These are phyloP conservation scores for Lophiostoma macrostomum DNA, from an alignment of 495 filamentous ascomycete species.

Conservation along the genomic window DNA sequence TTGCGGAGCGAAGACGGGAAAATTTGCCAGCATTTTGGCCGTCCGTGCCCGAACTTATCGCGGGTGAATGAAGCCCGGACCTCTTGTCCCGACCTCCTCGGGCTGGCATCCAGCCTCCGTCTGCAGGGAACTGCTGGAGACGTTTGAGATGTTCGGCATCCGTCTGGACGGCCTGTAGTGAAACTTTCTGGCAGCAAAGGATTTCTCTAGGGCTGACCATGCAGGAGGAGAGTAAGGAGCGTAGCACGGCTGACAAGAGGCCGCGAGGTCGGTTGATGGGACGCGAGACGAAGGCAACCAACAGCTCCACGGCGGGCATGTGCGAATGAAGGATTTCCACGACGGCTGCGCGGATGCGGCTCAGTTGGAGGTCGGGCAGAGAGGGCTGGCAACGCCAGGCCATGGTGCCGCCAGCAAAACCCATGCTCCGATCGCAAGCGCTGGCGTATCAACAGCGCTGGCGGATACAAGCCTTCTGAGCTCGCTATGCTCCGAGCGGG, in stretches of 20 bases:
- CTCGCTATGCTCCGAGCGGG: not conserved
- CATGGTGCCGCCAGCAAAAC: not conserved
- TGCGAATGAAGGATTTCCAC: conserved; percentile 8
- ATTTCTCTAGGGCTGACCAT: not conserved
- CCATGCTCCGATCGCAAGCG: conserved; percentile 11
- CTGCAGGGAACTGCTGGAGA: conserved; percentile 13
- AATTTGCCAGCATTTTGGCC: conserved; percentile 9
- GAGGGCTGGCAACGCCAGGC: not conserved
- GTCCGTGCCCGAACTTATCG: not conserved
- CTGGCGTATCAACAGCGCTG: conserved; percentile 11
- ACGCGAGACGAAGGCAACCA: not conserved
- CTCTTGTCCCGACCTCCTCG: not conserved
- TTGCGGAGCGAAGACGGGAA: conserved; percentile 1
- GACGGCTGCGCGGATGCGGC: conserved; percentile 24
- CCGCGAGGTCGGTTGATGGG: not conserved
- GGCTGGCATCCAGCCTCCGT: not conserved
- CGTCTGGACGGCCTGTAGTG: conserved; percentile 6
- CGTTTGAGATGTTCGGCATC: conserved; percentile 13
- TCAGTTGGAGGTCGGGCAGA: conserved; percentile 4
- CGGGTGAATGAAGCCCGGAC: conserved; percentile 1
- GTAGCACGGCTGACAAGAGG: not conserved
- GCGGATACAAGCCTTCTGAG: conserved; percentile 1
- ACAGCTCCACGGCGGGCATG: not conserved
- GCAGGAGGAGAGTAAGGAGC: too few relatives aligned
- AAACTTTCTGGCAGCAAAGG: conserved; percentile 10